Evolutionary conservation across 1,284 basidiomycete genomes (phyloP).

Genomic region (Naganishia liquefaciens): DNA sequence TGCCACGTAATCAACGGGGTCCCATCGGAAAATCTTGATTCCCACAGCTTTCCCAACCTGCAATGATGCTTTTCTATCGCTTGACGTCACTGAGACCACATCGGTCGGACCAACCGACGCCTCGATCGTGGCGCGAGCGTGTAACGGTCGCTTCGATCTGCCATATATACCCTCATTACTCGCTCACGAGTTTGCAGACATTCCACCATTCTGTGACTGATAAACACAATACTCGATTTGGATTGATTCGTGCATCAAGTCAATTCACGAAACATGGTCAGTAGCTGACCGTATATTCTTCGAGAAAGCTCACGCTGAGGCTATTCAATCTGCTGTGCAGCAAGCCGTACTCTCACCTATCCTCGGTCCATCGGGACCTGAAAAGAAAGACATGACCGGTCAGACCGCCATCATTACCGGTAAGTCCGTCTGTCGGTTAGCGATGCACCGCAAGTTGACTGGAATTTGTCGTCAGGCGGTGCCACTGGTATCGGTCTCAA

Average conservation of each 20-base stretch:
- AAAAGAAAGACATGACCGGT: conserved; percentile 45
- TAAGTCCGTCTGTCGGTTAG: background rate
- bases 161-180: too few species aligned
- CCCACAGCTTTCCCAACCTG: background rate
- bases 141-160: too few species aligned
- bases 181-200: too few species aligned
- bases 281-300: background rate
- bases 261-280: background rate
- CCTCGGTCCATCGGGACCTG: conserved; percentile 45
- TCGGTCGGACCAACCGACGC: background rate
- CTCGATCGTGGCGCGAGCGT: too few species aligned
- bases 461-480: conserved; percentile 40
- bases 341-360: conserved; percentile 43
- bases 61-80: background rate
- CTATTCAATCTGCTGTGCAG: conserved; percentile 33
- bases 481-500: conserved; percentile 56
- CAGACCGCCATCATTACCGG: conserved; percentile 57
- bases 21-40: too few species aligned
- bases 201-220: too few species aligned
- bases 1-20: too few species aligned
- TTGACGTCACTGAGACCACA: background rate
- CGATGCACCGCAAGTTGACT: background rate
- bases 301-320: too few species aligned
- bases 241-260: too few species aligned
- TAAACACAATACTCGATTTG: too few species aligned